A percentile compares a stretch with the other conserved stretches of the same genome.
These are phyloP conservation scores for Arthrinium puccinioides DNA, from an alignment of 2,329 filamentous ascomycete species.

Conservation along the genomic window DNA sequence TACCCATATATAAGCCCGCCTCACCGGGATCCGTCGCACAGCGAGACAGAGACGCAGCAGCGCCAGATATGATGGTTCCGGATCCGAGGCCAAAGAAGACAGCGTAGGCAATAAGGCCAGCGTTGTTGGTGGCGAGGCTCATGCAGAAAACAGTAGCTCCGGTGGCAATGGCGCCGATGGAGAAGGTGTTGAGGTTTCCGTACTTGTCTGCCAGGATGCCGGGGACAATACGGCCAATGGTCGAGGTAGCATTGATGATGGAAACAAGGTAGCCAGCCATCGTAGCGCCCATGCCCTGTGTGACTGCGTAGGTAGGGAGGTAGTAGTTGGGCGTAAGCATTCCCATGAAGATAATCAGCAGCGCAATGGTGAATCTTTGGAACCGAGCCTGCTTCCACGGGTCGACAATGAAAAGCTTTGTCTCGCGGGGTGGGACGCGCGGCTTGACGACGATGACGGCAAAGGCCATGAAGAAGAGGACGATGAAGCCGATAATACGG, in stretches of 20 bases:
- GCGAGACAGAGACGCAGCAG: slow-evolving; percentile 32
- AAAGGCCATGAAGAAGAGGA: slow-evolving; percentile 1
- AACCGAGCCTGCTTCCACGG: slow-evolving; percentile 34
- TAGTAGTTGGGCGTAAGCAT: slow-evolving; percentile 37
- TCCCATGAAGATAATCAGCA: slow-evolving; percentile 20
- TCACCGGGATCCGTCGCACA: slow-evolving; percentile 39
- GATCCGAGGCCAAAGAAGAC: slow-evolving; percentile 31
- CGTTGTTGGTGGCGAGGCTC: slow-evolving; percentile 19
- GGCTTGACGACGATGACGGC: not conserved
- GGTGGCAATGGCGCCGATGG: slow-evolving; percentile 14
- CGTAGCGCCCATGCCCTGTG: slow-evolving; percentile 16
- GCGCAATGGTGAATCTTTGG: slow-evolving; percentile 25
- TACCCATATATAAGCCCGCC: slow-evolving; percentile 50
- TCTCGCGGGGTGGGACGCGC: slow-evolving; percentile 21
- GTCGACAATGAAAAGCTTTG: slow-evolving; percentile 28
- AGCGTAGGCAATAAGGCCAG: slow-evolving; percentile 22
- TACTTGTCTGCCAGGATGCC: slow-evolving; percentile 28
- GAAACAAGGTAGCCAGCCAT: slow-evolving; percentile 28
- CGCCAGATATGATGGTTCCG: slow-evolving; percentile 37
- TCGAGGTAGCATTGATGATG: slow-evolving; percentile 29
- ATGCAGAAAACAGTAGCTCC: slow-evolving; percentile 31
- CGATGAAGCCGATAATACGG: slow-evolving; percentile 5
- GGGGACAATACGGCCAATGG: slow-evolving; percentile 29
- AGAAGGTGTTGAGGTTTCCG: slow-evolving; percentile 28
- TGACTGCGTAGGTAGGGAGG: slow-evolving; percentile 22